A percentile compares a stretch with the other conserved stretches of the same genome.
Conservation (phyloP, 441 rosid genomes). For the Pelargonium australe region DNA sequence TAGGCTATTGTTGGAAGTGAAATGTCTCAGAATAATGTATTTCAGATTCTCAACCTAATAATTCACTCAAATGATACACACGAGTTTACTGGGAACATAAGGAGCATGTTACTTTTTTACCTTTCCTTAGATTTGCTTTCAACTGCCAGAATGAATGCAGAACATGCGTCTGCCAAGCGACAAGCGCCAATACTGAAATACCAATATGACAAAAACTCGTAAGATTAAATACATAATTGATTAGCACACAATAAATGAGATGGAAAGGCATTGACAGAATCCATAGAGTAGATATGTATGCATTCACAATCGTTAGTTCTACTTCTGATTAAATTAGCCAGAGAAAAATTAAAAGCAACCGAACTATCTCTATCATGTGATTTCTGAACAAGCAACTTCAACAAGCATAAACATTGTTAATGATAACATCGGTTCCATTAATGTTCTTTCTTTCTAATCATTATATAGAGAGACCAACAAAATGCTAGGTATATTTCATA, state of each 20-base stretch:
- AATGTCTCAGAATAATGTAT: too few relatives aligned
- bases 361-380: neutral
- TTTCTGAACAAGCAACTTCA: neutral
- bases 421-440: neutral
- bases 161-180: constrained; percentile 17
- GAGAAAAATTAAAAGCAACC: neutral
- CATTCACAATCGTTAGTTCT: neutral
- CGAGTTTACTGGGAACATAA: neutral
- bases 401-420: neutral
- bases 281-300: neutral
- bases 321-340: neutral
- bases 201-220: constrained; percentile 12
- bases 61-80: neutral
- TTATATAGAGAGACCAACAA: too few relatives aligned
- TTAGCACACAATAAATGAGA: neutral
- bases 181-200: constrained; percentile 24
- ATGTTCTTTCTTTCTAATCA: too few relatives aligned
- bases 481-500: too few relatives aligned
- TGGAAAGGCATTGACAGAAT: neutral
- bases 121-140: constrained; percentile 13
- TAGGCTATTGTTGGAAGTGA: too few relatives aligned
- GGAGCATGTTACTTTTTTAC: constrained; percentile 11
- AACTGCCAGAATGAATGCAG: constrained; percentile 13
- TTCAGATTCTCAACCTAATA: too few relatives aligned
- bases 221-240: neutral